Base-by-base conservation (phyloP, 2,329 filamentous ascomycete genomes). In the Lasiodiplodia sp. region DNA sequence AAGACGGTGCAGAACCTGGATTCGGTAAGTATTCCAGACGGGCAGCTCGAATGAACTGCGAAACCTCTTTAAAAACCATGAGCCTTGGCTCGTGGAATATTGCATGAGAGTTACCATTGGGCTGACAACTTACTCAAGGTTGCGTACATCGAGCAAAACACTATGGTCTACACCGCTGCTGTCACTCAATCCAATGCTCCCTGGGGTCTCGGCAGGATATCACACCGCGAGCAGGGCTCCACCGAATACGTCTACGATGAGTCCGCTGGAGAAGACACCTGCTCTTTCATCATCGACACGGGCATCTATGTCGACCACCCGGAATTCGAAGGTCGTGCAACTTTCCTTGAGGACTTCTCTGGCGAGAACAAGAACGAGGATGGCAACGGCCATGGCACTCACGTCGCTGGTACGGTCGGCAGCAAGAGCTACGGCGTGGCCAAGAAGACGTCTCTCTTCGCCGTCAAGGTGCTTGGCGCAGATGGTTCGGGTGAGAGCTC, bases 211-310 rank as follows among this genome's bases (percentile, higher is more conserved):
- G 96, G 96, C 74, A 93, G 96, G 89, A 92, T 99, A 84, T 99
- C 96, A 31, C 96, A 99, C 86, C 93, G 96, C 75, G 87, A 96
- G 72, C 80, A 92, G 75, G 94, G 89, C 81, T 98, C 95, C 86
- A 98, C 97, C 89, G 97, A 98, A 85, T 99, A 99, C 86, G 88
- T 98, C 40, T 99, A 95, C 81, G 96, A 99, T 83, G 97, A 98
- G 87, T 99, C 98, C 78, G 96, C 94, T 71, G 82, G 82, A 66
- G 70, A 72, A 12, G 80, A 79, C 67, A 81, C 82, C n/a, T 82
- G 84, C 68, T 80, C 84, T 64, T 85, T 85, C 73, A 75, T 85
- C 69, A 73, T 85, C 31, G 83, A 85, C 72, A 84, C 82, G 3
- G 83, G 83, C 69, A 77, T 85, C 38, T 81, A 82, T 71, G 80